Conservation (phyloP, 352 stramenopile species). For the Globisporangium uncinulatum region DNA sequence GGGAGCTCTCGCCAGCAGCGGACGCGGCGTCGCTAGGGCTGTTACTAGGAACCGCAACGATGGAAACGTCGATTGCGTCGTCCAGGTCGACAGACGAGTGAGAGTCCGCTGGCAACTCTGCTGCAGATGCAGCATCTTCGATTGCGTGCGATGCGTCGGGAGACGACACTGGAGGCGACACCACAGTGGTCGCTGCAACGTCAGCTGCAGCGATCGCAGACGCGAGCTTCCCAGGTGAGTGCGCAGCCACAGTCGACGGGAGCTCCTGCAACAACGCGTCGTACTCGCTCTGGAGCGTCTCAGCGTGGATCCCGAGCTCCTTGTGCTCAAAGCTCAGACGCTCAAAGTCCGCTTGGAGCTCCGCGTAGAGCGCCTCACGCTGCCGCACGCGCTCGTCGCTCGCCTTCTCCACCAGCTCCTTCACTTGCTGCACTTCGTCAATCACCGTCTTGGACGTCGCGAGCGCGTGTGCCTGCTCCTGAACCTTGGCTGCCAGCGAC, state of each 20-base stretch:
- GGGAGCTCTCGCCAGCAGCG: constrained; percentile 29
- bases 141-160: constrained; percentile 13
- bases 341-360: constrained; percentile 65
- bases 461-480: constrained; percentile 55
- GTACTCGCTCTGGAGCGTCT: constrained; percentile 74
- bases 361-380: constrained; percentile 41
- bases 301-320: constrained; percentile 71
- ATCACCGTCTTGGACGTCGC: constrained; percentile 50
- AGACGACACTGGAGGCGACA: background rate
- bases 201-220: constrained; percentile 11
- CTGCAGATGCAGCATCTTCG: constrained; percentile 4
- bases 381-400: constrained; percentile 69
- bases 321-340: constrained; percentile 80
- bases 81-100: no score
- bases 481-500: constrained; percentile 51
- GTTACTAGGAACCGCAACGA: background rate
- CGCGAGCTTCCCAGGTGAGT: constrained; percentile 35
- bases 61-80: background rate
- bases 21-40: constrained; percentile 5
- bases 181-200: background rate
- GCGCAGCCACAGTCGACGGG: constrained; percentile 18
- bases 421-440: constrained; percentile 64
- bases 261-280: constrained; percentile 54
- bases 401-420: constrained; percentile 54
- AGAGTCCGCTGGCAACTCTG: background rate